Percentiles rank a stretch among this genome's conserved stretches.
Conservation (phyloP, 441 rosid genomes). For the Raphanus hybrid region DNA sequence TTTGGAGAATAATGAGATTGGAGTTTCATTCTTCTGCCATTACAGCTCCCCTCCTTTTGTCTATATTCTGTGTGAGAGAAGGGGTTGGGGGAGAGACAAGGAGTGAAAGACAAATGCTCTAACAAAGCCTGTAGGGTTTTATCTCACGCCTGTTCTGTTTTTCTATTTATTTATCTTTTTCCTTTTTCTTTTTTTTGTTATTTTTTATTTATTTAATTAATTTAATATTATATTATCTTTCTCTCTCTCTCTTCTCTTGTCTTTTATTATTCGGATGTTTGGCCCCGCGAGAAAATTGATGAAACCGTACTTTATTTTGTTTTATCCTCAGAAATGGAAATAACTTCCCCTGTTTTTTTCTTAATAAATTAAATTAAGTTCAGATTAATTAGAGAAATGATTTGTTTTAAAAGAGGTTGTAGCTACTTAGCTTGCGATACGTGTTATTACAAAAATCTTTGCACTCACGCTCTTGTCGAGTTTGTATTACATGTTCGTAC, state of each 20-base stretch:
- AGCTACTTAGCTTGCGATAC: slow-evolving; percentile 26
- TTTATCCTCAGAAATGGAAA: slow-evolving; percentile 34
- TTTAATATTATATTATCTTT: background rate
- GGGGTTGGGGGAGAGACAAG: background rate
- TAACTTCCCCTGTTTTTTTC: slow-evolving; percentile 10
- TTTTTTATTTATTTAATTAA: background rate
- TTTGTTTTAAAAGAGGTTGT: background rate
- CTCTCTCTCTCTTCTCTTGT: background rate
- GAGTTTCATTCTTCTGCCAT: background rate
- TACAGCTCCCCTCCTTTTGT: background rate
- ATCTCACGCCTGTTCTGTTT: slow-evolving; percentile 66
- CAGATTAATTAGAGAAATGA: slow-evolving; percentile 7
- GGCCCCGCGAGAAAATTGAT: slow-evolving; percentile 49
- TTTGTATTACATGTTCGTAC: background rate
- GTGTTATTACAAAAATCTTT: background rate
- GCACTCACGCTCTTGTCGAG: background rate
- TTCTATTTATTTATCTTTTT: background rate
- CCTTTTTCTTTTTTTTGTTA: background rate
- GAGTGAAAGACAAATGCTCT: slow-evolving; percentile 38
- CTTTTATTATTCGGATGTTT: slow-evolving; percentile 41
- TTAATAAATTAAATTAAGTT: background rate
- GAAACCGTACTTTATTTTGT: slow-evolving; percentile 48
- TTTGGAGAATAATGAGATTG: slow-evolving; percentile 54
- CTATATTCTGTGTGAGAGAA: background rate
- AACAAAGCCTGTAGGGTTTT: slow-evolving; percentile 52